Conservation (phyloP, 148 eudicot species). For the Heliamphora exappendiculata region DNA sequence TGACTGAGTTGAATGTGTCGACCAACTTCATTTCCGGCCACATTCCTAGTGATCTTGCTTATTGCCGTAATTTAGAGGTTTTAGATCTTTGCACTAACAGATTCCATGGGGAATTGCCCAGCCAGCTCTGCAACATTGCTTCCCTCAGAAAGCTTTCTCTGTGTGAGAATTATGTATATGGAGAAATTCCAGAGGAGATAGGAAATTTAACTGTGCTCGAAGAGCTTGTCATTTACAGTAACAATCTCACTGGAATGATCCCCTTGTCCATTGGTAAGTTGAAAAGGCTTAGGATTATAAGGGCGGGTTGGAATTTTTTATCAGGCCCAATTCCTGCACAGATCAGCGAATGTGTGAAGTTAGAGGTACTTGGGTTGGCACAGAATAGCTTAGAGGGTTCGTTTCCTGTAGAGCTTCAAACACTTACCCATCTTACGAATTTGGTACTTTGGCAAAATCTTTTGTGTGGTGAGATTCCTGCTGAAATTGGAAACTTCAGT, state of each 20-base stretch:
- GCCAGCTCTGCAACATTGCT: slow-evolving; percentile 29
- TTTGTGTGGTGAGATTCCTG: slow-evolving; percentile 41
- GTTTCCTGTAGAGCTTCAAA: slow-evolving; percentile 44
- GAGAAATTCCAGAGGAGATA: slow-evolving; percentile 37
- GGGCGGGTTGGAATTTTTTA: slow-evolving; percentile 41
- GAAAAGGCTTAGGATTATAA: slow-evolving; percentile 33
- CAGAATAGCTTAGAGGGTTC: slow-evolving; percentile 39
- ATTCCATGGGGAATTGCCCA: slow-evolving; percentile 28
- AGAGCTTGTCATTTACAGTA: slow-evolving; percentile 47
- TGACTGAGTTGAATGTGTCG: slow-evolving; percentile 30
- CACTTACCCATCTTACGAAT: slow-evolving; percentile 25
- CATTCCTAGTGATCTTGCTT: slow-evolving; percentile 34
- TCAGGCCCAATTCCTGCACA: slow-evolving; percentile 38
- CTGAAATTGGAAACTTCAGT: slow-evolving; percentile 40
- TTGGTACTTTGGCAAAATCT: slow-evolving; percentile 47
- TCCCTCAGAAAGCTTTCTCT: slow-evolving; percentile 35
- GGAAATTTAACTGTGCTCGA: slow-evolving; percentile 30
- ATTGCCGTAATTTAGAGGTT: slow-evolving; percentile 27
- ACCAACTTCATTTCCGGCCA: slow-evolving; percentile 43
- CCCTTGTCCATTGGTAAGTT: slow-evolving; percentile 30
- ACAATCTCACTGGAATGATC: slow-evolving; percentile 49
- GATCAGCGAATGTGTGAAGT: slow-evolving; percentile 33
- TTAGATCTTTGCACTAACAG: slow-evolving; percentile 57
- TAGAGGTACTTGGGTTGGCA: slow-evolving; percentile 39
- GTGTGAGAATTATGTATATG: slow-evolving; percentile 45